phyloP scores from a whole-genome alignment of 306 rosid genomes.

The Pueraria montana region DNA sequence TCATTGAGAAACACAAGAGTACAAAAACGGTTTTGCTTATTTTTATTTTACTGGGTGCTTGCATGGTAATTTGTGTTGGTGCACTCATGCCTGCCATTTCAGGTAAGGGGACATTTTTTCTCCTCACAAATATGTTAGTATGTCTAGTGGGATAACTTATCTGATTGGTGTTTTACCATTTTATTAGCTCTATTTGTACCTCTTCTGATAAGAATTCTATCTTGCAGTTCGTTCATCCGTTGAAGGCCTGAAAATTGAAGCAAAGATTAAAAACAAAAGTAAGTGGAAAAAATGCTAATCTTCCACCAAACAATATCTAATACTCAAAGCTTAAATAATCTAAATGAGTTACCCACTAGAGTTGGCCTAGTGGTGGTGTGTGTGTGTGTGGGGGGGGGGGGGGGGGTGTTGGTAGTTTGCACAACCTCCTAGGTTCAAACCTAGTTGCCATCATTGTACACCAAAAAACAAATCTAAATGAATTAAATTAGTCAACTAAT shows the following conservation, averaged over 20 bases:
- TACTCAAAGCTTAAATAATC: slow-evolving; percentile 36
- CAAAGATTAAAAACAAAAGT: slow-evolving; percentile 58
- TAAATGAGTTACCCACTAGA: neutral
- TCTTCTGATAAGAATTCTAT: slow-evolving; percentile 49
- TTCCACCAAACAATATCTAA: slow-evolving; percentile 21
- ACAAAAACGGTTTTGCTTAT: slow-evolving; percentile 67
- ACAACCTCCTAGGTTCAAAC: neutral
- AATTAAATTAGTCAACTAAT: neutral
- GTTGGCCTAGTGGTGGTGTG: neutral
- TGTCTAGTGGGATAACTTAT: slow-evolving; percentile 14
- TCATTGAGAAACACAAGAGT: slow-evolving; percentile 75
- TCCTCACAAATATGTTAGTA: slow-evolving; percentile 3
- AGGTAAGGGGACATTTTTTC: slow-evolving; percentile 56
- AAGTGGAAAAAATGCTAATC: slow-evolving; percentile 53
- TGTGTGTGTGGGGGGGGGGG: too few species aligned
- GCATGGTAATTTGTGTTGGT: slow-evolving; percentile 81
- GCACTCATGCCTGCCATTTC: slow-evolving; percentile 84
- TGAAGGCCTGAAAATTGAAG: slow-evolving; percentile 73
- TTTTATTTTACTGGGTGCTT: slow-evolving; percentile 80
- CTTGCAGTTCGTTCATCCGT: slow-evolving; percentile 81
- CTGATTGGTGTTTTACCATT: slow-evolving; percentile 32
- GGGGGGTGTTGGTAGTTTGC: neutral
- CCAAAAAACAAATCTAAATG: neutral
- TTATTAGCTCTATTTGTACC: slow-evolving; percentile 31
- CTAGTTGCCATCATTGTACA: neutral